Percentiles rank a stretch among this genome's conserved stretches.
Conservation (phyloP, 2,329 filamentous ascomycete genomes). For the Hypomyces perniciosus region DNA sequence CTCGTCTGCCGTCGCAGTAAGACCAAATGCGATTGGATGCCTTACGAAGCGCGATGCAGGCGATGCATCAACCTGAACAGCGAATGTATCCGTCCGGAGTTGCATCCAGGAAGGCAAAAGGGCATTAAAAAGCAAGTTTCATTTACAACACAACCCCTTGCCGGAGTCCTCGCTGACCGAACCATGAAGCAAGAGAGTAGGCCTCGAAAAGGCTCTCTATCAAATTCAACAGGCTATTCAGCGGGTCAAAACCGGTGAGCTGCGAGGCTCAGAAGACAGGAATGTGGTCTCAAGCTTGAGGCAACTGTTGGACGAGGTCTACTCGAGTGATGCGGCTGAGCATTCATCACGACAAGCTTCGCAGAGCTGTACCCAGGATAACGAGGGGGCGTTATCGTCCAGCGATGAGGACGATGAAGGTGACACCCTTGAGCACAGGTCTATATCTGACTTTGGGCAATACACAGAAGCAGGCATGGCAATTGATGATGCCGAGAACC, state of each 20-base stretch:
- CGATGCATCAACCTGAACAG: conserved; percentile 51
- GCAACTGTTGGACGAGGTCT: conserved; percentile 30
- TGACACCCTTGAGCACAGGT: conserved; percentile 23
- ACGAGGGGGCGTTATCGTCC: conserved; percentile 28
- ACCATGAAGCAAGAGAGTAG: conserved; percentile 59
- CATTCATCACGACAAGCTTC: conserved; percentile 21
- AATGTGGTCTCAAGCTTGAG: conserved; percentile 40
- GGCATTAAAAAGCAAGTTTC: conserved; percentile 65
- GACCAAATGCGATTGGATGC: conserved; percentile 57
- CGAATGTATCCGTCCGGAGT: conserved; percentile 65
- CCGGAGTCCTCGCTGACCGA: not conserved
- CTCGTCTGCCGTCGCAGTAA: conserved; percentile 61
- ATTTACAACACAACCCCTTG: not conserved
- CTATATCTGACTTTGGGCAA: conserved; percentile 23
- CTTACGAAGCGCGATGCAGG: conserved; percentile 49
- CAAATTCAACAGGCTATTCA: conserved; percentile 67
- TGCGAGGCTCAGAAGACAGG: conserved; percentile 38
- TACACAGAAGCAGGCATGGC: conserved; percentile 47
- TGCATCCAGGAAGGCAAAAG: conserved; percentile 67
- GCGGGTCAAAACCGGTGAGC: conserved; percentile 41
- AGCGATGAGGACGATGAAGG: conserved; percentile 26
- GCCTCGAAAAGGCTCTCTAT: conserved; percentile 66
- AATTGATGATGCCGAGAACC: conserved; percentile 69
- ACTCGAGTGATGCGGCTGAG: conserved; percentile 15
- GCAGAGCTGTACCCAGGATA: conserved; percentile 27